A percentile compares a stretch with the other conserved stretches of the same genome.
Evolutionary conservation across 2,329 filamentous ascomycete genomes (phyloP).

Genomic region (Scopulariopsis brevicaulis): DNA sequence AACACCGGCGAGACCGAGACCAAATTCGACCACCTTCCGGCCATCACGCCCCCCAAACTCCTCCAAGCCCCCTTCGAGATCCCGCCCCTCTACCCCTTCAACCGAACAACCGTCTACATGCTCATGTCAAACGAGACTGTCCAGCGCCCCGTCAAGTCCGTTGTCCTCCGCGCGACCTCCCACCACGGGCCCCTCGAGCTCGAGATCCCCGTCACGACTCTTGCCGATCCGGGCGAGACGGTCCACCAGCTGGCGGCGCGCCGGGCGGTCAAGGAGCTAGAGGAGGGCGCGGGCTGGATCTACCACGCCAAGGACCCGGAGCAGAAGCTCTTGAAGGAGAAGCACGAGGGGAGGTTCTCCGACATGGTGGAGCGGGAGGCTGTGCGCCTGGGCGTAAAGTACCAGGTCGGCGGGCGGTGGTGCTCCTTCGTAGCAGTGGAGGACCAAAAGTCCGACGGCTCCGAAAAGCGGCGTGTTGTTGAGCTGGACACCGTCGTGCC

Average conservation of each 20-base stretch:
- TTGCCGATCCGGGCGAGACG: slow-evolving; percentile 33
- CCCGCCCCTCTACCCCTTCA: slow-evolving; percentile 56
- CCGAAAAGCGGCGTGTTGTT: background rate
- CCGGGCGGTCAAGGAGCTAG: slow-evolving; percentile 57
- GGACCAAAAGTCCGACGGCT: slow-evolving; percentile 15
- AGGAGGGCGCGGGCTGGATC: slow-evolving; percentile 60
- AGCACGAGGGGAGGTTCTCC: slow-evolving; percentile 36
- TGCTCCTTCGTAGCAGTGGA: slow-evolving; percentile 63
- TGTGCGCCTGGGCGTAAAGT: slow-evolving; percentile 52
- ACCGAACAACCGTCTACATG: slow-evolving; percentile 52
- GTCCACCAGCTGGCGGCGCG: slow-evolving; percentile 62
- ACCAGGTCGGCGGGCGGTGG: slow-evolving; percentile 58
- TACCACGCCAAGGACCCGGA: slow-evolving; percentile 32
- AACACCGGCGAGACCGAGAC: slow-evolving; percentile 9
- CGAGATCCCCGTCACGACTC: slow-evolving; percentile 47
- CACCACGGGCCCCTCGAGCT: slow-evolving; percentile 47
- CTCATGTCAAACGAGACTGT: slow-evolving; percentile 41
- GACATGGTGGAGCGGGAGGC: slow-evolving; percentile 55
- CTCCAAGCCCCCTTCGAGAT: slow-evolving; percentile 55
- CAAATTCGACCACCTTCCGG: slow-evolving; percentile 39
- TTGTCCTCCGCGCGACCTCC: slow-evolving; percentile 47
- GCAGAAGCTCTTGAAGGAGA: slow-evolving; percentile 31
- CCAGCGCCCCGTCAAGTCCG: slow-evolving; percentile 34
- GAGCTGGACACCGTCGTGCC: background rate
- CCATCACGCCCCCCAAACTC: slow-evolving; percentile 38